Evolutionary conservation across 2,329 filamentous ascomycete species (phyloP), one percentile per base, ranked within the genome.

Genomic region (Phoma sp.): DNA sequence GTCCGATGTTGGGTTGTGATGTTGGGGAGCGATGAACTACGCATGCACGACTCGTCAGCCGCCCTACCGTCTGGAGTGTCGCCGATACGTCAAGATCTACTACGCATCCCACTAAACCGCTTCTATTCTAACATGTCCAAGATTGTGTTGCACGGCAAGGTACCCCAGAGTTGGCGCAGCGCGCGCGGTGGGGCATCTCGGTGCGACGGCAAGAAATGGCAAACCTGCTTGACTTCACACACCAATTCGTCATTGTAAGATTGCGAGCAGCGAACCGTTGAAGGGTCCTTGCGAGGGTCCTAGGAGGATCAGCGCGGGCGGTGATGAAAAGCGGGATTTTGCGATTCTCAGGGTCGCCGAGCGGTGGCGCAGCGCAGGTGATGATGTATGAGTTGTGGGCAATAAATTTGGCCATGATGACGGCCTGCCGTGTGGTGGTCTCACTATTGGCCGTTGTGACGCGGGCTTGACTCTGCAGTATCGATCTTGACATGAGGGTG

Each of bases 71-170:
- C 26, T n/a, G 17, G n/a, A 20, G 14, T 5, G 26, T 50, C 18
- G 18, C 10, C 47, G 23, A 20, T 30, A 28, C 25, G 20, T 25
- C 11, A 37, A 37, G 42, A 46, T 46, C 32, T 46, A 32, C 28
- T 30, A 36, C 5, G 18, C 18, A 28, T n/a, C 34, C 34, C 34
- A 23, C 40, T 51, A 43, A 33, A 2, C 32, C 28, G 5, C 20
- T 12, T 30, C 21, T 5, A 36, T 40, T 11, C 5, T 15, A 20
- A 36, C 12, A 37, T n/a, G 1, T 20, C 32, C 5, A 12, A 33
- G 26, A 45, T 33, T 30, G 51, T 45, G 39, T 49, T 39, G 40
- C 30, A 23, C 46, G 26, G 46, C 51, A 45, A 54, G 51, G 51
- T 42, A 49, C 51, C 51, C 51, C 51, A 49, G 51, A 26, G 12